phyloP scores from a whole-genome alignment of 2,329 filamentous ascomycete species.

The Talaromyces sp. region DNA sequence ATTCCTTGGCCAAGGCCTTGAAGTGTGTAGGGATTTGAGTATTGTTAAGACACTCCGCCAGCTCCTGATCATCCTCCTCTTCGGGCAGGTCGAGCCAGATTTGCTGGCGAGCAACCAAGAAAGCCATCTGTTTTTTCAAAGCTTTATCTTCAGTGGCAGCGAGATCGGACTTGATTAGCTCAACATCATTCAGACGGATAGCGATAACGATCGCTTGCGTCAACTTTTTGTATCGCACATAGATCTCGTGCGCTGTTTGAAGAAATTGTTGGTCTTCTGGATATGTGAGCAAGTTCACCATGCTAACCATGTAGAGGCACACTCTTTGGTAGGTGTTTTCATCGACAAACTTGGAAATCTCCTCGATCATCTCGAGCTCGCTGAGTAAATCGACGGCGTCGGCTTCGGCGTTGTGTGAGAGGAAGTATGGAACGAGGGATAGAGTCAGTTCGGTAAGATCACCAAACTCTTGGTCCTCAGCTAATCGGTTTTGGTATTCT shows the following conservation, averaged over 20 bases:
- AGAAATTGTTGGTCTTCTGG: slow-evolving; percentile 97
- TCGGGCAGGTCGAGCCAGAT: slow-evolving; percentile 72
- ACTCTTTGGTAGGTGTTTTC: slow-evolving; percentile 90
- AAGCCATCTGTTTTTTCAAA: slow-evolving; percentile 88
- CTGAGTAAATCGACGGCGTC: slow-evolving; percentile 96
- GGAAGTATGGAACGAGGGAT: slow-evolving; percentile 84
- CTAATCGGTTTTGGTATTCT: slow-evolving; percentile 83
- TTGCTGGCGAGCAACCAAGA: slow-evolving; percentile 85
- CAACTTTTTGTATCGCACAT: slow-evolving; percentile 86
- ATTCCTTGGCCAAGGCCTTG: slow-evolving; percentile 87
- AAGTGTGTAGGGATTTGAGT: slow-evolving; percentile 85
- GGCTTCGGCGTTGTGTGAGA: slow-evolving; percentile 96
- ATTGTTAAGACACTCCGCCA: slow-evolving; percentile 82
- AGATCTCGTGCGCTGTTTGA: slow-evolving; percentile 86
- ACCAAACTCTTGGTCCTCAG: slow-evolving; percentile 75
- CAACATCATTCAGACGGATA: slow-evolving; percentile 83
- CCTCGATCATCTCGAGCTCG: slow-evolving; percentile 94
- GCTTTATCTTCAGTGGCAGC: slow-evolving; percentile 74
- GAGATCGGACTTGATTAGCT: slow-evolving; percentile 79
- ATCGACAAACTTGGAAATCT: slow-evolving; percentile 84
- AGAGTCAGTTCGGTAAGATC: slow-evolving; percentile 83
- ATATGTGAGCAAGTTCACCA: slow-evolving; percentile 96
- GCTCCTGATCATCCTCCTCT: slow-evolving; percentile 65
- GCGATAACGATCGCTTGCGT: slow-evolving; percentile 92
- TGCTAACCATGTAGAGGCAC: slow-evolving; percentile 97